Percentiles rank a stretch among this genome's conserved stretches.
Evolutionary conservation across 2,329 filamentous ascomycete genomes (phyloP).

Genomic region (Aureobasidium sp.): DNA sequence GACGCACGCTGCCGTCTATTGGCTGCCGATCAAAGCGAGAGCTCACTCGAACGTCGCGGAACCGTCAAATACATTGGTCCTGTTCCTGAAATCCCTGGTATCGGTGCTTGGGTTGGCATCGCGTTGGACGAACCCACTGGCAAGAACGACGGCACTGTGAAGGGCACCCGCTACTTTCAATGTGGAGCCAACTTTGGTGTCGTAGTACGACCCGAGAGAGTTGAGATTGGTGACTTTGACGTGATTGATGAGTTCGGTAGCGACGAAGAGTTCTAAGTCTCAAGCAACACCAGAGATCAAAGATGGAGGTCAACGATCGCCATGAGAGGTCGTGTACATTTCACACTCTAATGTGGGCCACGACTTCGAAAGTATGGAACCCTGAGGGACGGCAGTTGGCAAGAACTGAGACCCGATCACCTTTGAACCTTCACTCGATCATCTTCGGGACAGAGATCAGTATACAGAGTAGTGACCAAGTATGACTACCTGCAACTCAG

Average conservation of each 20-base stretch:
- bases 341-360: background rate
- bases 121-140: constrained; percentile 69
- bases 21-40: constrained; percentile 49
- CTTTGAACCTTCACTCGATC: too few species aligned
- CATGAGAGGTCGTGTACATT: background rate
- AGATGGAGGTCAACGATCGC: background rate
- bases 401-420: background rate
- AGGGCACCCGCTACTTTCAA: constrained; percentile 60
- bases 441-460: background rate
- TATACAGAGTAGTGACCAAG: background rate
- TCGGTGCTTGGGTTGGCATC: constrained; percentile 62
- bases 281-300: background rate
- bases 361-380: background rate
- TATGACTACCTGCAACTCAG: background rate
- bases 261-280: constrained; percentile 56
- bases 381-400: background rate
- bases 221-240: constrained; percentile 68
- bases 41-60: constrained; percentile 49
- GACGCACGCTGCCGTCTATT: constrained; percentile 38
- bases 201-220: constrained; percentile 69
- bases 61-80: constrained; percentile 63
- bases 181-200: constrained; percentile 63
- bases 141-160: constrained; percentile 71
- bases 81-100: constrained; percentile 61
- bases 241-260: constrained; percentile 61